These are phyloP conservation scores for Plenodomus lindquistii DNA, from an alignment of 2,329 filamentous ascomycete genomes.

Conservation along the genomic window DNA sequence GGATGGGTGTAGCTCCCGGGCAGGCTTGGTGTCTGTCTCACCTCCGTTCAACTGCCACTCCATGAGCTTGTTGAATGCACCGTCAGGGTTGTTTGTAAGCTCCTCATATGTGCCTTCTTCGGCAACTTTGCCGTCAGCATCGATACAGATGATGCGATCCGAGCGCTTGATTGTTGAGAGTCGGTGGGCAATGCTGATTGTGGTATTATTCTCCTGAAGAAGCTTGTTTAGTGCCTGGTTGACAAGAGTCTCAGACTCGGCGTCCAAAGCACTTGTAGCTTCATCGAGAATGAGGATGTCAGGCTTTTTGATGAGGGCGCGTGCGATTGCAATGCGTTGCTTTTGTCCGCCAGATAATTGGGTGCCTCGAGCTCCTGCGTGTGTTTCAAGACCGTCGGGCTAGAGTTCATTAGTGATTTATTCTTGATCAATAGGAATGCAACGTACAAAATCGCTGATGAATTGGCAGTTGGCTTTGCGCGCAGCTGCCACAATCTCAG, in stretches of 20 bases:
- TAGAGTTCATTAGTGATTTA: slow-evolving; percentile 35
- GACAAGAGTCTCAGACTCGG: slow-evolving; percentile 94
- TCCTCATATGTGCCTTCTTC: slow-evolving; percentile 85
- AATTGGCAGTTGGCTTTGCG: slow-evolving; percentile 94
- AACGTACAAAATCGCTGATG: slow-evolving; percentile 82
- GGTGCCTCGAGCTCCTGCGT: slow-evolving; percentile 87
- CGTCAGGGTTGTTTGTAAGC: slow-evolving; percentile 71
- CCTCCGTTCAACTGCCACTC: slow-evolving; percentile 97
- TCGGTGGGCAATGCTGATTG: slow-evolving; percentile 95
- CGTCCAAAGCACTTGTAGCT: slow-evolving; percentile 90
- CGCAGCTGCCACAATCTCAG: slow-evolving; percentile 84
- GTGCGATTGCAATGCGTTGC: slow-evolving; percentile 94
- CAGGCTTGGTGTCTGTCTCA: slow-evolving; percentile 51
- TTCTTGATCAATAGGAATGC: background rate
- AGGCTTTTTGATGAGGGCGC: slow-evolving; percentile 90
- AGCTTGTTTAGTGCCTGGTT: slow-evolving; percentile 85
- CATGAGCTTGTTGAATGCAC: slow-evolving; percentile 94
- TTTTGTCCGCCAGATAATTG: slow-evolving; percentile 97
- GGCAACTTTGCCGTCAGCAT: slow-evolving; percentile 82
- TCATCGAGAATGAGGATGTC: slow-evolving; percentile 97
- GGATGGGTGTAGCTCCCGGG: slow-evolving; percentile 42
- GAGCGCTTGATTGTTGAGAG: slow-evolving; percentile 95
- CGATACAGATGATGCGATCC: slow-evolving; percentile 91
- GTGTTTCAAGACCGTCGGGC: slow-evolving; percentile 92
- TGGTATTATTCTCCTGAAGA: slow-evolving; percentile 86